Evolutionary conservation across 352 stramenopile genomes (phyloP), one percentile per base, ranked within the genome.

Genomic region (Phytophthora pinifolia): DNA sequence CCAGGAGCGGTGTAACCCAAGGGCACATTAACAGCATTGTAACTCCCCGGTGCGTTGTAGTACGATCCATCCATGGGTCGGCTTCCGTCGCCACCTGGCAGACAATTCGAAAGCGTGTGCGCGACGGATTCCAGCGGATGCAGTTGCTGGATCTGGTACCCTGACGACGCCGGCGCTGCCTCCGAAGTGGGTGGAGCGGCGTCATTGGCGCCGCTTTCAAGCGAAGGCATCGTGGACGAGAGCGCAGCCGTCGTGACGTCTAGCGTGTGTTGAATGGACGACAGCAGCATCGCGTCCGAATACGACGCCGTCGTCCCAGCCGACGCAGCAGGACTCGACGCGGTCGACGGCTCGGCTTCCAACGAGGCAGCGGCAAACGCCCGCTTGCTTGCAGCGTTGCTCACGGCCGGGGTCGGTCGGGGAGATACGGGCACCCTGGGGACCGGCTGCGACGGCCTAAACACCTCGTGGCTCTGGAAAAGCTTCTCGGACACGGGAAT

Each of bases 401-500:
- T 43, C 42, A 53, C 32, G 31, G 6, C 13, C 9, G n/a, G 15
- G 8, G 34, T n/a, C 22, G 25, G 10, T n/a, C 29, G 18, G 7
- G 63, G 49, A 14, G 58, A 67, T 5, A 32, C 7, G 6, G 63
- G 48, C 20, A 53, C 47, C 7, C 45, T 42, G 7, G 56, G 30
- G 12, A 70, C 46, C 10, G 56, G 36, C 6, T 54, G 38, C 7
- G 48, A 48, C 12, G 53, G 39, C 7, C 55, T 37, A 51, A 60
- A 66, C 13, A 70, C 13, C 38, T 68, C 58, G 59, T 79, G 62
- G 17, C 71, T 67, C 43, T 81, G 64, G 51, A 81, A 79, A 25
- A 81, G 65, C 31, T 70, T 74, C 27, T 85, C 72, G 1, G 75
- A 62, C 3, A 85, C 72, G 9, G 70, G 67, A 22, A 75, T 83